Evolutionary conservation across 345 rosid species (phyloP).

Genomic region (Geranium rotundifolium): DNA sequence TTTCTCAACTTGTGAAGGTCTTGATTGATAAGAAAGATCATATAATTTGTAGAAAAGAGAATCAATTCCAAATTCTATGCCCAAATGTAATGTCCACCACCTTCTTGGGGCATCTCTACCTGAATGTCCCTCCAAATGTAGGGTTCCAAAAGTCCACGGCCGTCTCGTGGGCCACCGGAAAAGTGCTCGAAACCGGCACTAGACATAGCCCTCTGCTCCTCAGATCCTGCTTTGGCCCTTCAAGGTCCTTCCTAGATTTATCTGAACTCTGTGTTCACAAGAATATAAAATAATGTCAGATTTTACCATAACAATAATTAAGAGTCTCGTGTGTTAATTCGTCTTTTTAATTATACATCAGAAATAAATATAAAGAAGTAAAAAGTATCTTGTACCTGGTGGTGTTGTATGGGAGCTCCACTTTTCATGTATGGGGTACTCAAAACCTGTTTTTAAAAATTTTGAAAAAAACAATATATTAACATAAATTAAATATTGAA

Average conservation of each 20-base stretch:
- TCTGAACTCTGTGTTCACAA: conserved; percentile 33
- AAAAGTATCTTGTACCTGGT: conserved; percentile 26
- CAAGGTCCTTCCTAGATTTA: conserved; percentile 35
- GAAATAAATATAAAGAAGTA: not conserved
- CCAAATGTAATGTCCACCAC: not conserved
- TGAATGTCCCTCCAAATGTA: conserved; percentile 91
- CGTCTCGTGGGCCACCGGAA: conserved; percentile 76
- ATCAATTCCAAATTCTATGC: not conserved
- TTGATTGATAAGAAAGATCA: not conserved
- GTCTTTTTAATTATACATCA: too few species aligned
- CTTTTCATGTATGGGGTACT: conserved; percentile 92
- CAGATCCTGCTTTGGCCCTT: conserved; percentile 73
- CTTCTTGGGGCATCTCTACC: conserved; percentile 27
- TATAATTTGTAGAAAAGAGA: conserved; percentile 3
- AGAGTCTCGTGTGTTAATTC: too few species aligned
- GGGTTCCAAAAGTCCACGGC: conserved; percentile 87
- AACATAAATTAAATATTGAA: too few species aligned
- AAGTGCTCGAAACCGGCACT: conserved; percentile 84
- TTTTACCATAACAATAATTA: too few species aligned
- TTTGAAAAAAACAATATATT: not conserved
- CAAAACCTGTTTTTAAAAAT: conserved; percentile 35
- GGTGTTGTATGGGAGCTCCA: conserved; percentile 73
- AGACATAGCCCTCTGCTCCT: conserved; percentile 86
- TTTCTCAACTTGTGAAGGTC: conserved; percentile 73
- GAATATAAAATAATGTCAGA: not conserved